Evolutionary conservation across 2,329 filamentous ascomycete genomes (phyloP), one percentile per base, ranked within the genome.

Genomic region (Monilinia fructicola): DNA sequence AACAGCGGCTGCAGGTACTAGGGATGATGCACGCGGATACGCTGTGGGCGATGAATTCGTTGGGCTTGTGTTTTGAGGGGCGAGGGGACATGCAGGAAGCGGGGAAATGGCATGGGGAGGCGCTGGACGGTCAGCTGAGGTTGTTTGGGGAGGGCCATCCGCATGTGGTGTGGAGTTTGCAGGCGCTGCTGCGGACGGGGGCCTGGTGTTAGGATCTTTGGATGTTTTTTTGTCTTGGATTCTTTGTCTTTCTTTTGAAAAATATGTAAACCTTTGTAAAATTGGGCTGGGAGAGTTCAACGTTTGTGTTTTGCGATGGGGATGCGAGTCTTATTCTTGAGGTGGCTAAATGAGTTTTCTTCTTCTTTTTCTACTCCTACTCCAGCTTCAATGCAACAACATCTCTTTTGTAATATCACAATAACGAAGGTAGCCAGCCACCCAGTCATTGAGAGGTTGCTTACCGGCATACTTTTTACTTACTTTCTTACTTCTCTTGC

Each of bases 1-100:
- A 60, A 0, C 64, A 65, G 55, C 16, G 64, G 21, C 18, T 61
- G 0, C 23, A 35, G 10, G 40, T 65, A 0, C 4, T 42, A 31
- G 64, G 64, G 0, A 2, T 2, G 0, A 35, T 18, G 38, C 64
- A 65, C 14, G 31, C 64, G 35, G 64, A 65, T 65, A 65, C 64
- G 0, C 18, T 65, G 55, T 61, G 64, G 64, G 64, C 64, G 38
- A 65, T 65, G 64, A 60, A 60, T 31, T 60, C 54, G 48, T n/a
- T 65, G 1, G 64, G 31, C 4, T 23, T 60, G 26, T 48, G 44
- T 18, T 46, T n/a, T 4, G 64, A 65, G 38, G 44, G 23, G 0
- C 42, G 18, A 26, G 64, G 55, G 1, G 38, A 52, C 2, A 23
- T 65, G 64, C 11, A 7, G 0, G 55, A 61, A 5, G 64, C 64